These are phyloP conservation scores for Ammopiptanthus mongolicus DNA, from an alignment of 306 rosid species.

Conservation along the genomic window DNA sequence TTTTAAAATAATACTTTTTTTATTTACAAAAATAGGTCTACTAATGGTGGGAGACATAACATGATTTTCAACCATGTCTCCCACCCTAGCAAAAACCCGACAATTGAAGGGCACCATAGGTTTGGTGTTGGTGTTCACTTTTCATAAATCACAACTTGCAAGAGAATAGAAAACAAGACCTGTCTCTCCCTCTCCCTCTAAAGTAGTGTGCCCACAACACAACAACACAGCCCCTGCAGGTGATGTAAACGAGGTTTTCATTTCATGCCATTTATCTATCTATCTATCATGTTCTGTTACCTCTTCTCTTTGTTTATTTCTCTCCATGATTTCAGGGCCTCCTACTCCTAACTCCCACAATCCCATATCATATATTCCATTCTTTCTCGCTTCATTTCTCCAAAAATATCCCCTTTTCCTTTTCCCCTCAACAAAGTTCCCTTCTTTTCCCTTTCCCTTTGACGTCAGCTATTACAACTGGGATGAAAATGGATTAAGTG, in stretches of 20 bases:
- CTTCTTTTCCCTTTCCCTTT: not conserved
- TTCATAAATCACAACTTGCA: not conserved
- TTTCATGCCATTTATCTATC: not conserved
- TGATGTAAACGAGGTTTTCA: conserved; percentile 17
- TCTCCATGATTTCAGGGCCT: conserved; percentile 51
- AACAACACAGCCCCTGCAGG: not conserved
- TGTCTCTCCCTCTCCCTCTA: not conserved
- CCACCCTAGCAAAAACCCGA: no score
- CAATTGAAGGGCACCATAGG: no score
- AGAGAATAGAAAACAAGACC: not conserved
- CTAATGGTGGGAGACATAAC: no score
- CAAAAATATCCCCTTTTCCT: conserved; percentile 10
- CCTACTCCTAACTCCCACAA: not conserved
- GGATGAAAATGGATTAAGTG: no score
- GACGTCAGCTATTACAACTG: conserved; percentile 15
- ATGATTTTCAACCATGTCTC: no score
- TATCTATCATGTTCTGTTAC: not conserved
- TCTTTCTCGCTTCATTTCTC: conserved; percentile 18
- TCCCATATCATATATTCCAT: not conserved
- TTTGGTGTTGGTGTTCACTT: no score
- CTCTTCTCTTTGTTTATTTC: conserved; percentile 18
- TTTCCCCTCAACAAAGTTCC: conserved; percentile 13
- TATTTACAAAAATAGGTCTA: no score
- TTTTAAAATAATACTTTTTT: no score
- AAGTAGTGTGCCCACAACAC: conserved; percentile 3